Base-by-base conservation (phyloP, 176 grass and related monocot species). In the Otatea glauca region DNA sequence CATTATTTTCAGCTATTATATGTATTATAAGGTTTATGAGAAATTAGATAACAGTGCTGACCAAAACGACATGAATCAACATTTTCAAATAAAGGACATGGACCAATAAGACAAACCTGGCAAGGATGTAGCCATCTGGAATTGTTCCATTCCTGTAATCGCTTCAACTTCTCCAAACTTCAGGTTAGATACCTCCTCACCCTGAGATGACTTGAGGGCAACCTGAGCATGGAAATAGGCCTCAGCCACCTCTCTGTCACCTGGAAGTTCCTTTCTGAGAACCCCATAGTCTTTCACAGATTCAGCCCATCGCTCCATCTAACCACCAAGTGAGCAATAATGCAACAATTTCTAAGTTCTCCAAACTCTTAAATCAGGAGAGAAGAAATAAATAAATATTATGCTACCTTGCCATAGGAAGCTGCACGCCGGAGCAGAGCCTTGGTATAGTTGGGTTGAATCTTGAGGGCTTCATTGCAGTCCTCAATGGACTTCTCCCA, bases 111-210 rank as follows among this genome's bases (percentile, higher is more conserved):
- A 79, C 93, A 83, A 78, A 99, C 96, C 96, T 72, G 96, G 96
- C 79, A 99, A 92, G 62, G 79, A 85, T 80, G 91, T 94, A 82
- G 88, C 96, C 68, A 88, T 79, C 70, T 91, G 91, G 74, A 99
- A 99, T 45, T 96, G 93, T 62, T 96, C 91, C 62, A 91, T 81
- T 82, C 96, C 93, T 34, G 76, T 75, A 69, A 99, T 92, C 68
- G 84, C 75, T 81, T 99, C 96, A 79, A 99, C 93, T 61, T 92
- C 96, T 42, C 96, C 96, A 87, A 99, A 99, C 64, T 96, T 99
- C 83, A 99, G 61, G 77, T 99, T 99, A 21, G 88, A 92, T 51
- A 99, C 85, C 24, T 92, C 93, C 65, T 96, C 96, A 16, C 96
- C 96, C 9, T 84, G 93, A 50, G 93, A 96, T 50, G 93, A 87